Conservation (phyloP, 2,329 filamentous ascomycete species). For the Aspergillus sp. region DNA sequence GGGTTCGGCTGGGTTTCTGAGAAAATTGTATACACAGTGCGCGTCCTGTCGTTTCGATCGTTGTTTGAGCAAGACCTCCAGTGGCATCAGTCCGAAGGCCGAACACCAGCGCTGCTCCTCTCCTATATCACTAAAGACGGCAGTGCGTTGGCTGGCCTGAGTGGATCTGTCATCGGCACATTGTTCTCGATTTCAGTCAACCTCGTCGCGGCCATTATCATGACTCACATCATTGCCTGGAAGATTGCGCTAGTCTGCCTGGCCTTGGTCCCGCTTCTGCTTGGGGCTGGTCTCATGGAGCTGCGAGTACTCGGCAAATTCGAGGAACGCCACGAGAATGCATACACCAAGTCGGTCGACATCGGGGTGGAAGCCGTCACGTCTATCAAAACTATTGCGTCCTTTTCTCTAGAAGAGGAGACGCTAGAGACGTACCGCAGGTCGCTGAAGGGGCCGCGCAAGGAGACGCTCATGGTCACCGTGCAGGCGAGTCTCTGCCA, state of each 20-base stretch:
- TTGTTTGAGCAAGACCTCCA: slow-evolving; percentile 38
- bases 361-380: slow-evolving; percentile 44
- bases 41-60: slow-evolving; percentile 55
- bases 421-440: slow-evolving; percentile 37
- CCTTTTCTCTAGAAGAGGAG: slow-evolving; percentile 44
- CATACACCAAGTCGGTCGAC: slow-evolving; percentile 42
- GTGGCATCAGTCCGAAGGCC: slow-evolving; percentile 30
- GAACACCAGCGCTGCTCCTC: slow-evolving; percentile 53
- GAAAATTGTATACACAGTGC: slow-evolving; percentile 54
- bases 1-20: slow-evolving; percentile 53
- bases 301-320: slow-evolving; percentile 51
- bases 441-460: slow-evolving; percentile 38
- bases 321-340: slow-evolving; percentile 46
- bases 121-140: slow-evolving; percentile 62
- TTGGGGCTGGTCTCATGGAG: slow-evolving; percentile 61
- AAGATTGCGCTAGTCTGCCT: slow-evolving; percentile 66
- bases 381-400: slow-evolving; percentile 44
- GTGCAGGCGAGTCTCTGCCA: slow-evolving; percentile 39
- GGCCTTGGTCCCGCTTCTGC: slow-evolving; percentile 57
- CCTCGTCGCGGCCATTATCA: slow-evolving; percentile 56
- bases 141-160: slow-evolving; percentile 57
- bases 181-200: slow-evolving; percentile 60
- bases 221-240: slow-evolving; percentile 66
- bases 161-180: slow-evolving; percentile 61
- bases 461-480: slow-evolving; percentile 41